A percentile compares a stretch with the other conserved stretches of the same genome.
phyloP scores from a whole-genome alignment of 2,329 filamentous ascomycete species.

The Pseudogymnoascus sp. region DNA sequence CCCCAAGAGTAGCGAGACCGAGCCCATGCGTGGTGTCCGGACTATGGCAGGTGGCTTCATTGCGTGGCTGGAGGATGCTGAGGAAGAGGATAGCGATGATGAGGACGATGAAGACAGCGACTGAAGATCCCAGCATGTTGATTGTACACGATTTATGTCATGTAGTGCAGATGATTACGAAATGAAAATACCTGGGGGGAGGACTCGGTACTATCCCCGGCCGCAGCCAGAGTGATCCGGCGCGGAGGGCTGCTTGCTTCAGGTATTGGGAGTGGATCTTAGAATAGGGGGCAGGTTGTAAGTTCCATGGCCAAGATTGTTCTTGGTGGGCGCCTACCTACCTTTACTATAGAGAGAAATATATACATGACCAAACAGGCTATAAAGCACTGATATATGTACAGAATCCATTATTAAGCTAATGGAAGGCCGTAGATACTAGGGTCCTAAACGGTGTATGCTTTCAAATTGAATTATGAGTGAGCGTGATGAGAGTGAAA shows the following conservation, averaged over 20 bases:
- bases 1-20: constrained; percentile 56
- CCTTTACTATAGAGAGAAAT: neutral
- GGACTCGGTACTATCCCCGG: neutral
- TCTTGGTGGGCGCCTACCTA: neutral
- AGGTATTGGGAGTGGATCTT: neutral
- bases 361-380: neutral
- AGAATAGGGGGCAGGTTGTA: neutral
- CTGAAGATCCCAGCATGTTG: constrained; percentile 13
- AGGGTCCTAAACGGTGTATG: neutral
- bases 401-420: neutral
- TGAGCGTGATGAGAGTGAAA: neutral
- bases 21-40: constrained; percentile 63
- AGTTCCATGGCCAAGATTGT: neutral
- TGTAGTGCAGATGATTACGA: neutral
- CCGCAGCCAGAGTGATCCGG: neutral
- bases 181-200: neutral
- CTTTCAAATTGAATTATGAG: neutral
- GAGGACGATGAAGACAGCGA: constrained; percentile 51
- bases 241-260: neutral
- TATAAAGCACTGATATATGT: neutral
- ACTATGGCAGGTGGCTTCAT: constrained; percentile 71
- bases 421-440: neutral
- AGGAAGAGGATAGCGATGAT: constrained; percentile 64
- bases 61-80: constrained; percentile 74
- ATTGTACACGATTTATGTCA: constrained; percentile 8